Base-by-base conservation (phyloP, 495 filamentous ascomycete species). In the Trichoderma parareesei region DNA sequence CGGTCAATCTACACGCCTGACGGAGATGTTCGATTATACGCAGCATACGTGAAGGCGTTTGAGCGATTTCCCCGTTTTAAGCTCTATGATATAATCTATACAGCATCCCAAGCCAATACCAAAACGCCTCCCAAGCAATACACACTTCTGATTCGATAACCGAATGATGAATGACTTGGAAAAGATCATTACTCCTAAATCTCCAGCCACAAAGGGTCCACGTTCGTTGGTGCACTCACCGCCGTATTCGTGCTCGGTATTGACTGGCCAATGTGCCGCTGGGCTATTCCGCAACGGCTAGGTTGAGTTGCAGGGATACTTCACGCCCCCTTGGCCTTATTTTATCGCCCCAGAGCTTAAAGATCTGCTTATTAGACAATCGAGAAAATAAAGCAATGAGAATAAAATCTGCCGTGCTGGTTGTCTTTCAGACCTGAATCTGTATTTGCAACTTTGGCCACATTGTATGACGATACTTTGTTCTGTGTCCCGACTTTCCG, bases 241-340 rank as follows among this genome's bases (percentile, higher is more conserved):
- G 10, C 48, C 53, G 53, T 57, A 57, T 57, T 57, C 53, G 53
- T 57, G 20, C 53, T 57, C 53, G 53, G 53, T 57, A 57, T 27
- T 27, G 27, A 57, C 37, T 57, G 53, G 13, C 2, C 53, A 9
- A 38, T 3, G 4, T 38, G 27, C 20, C 53, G 53, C 53, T 10
- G 53, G 27, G 20, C 53, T 37, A 33, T 57, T 57, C 53, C 53
- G 53, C 53, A 4, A 14, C 37, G 27, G 33, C 53, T 57, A 9
- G 53, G 33, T 57, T 57, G 16, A 27, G 1, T 27, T 11, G 13
- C 9, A 14, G 11, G 33, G 20, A 18, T n/a, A 57, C 37, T 5
- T 35, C 33, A 57, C 53, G 53, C 53, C 53, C 53, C 53, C 49
- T 57, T 57, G 27, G 5, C 20, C 27, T 13, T 20, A 37, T 10